Evolutionary conservation across 106 monocot species (phyloP), one percentile per base, ranked within the genome.

Genomic region (Platanthera zijinensis): DNA sequence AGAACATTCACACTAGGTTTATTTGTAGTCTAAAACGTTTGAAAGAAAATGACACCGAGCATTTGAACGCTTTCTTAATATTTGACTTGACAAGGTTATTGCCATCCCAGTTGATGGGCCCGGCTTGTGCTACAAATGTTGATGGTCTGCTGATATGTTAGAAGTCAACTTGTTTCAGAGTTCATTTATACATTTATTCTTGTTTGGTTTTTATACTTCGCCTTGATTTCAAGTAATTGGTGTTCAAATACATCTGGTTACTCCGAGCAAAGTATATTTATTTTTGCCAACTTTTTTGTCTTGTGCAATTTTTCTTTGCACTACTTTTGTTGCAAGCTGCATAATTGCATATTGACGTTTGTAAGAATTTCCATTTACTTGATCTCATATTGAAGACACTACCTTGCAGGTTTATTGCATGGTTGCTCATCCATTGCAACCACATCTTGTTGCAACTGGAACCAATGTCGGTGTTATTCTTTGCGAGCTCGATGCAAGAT

Each of bases 351-450:
- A 7, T 70, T 15, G 11, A 70, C 48, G 48, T 48, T n/a, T 47
- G 46, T 17, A 70, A 70, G 48, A 1, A 12, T 46, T 70, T 4
- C 12, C 18, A 21, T 72, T 72, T 19, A 51, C 6, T 46, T 72
- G 10, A 50, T 50, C 48, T 72, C 19, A 51, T 50, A 50, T 25
- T 51, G 50, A 51, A 50, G 15, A 48, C 48, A 5, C 15, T 46
- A 2, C 19, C 71, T 74, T 80, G 59, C 72, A 97, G 97, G 97
- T 92, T 47, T 97, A 97, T 71, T 97, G 97, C 83, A 97, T 97
- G 97, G 97, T 97, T 70, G 94, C 97, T 73, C 97, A 97, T 87
- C 91, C 97, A 71, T 82, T 97, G 77, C 97, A 97, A 76, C 97
- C 97, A 69, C 94, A 97, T 68, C 94, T 97, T 81, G 97, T 97